phyloP scores from a whole-genome alignment of 2,329 filamentous ascomycete genomes.

The Diaporthe destruens region DNA sequence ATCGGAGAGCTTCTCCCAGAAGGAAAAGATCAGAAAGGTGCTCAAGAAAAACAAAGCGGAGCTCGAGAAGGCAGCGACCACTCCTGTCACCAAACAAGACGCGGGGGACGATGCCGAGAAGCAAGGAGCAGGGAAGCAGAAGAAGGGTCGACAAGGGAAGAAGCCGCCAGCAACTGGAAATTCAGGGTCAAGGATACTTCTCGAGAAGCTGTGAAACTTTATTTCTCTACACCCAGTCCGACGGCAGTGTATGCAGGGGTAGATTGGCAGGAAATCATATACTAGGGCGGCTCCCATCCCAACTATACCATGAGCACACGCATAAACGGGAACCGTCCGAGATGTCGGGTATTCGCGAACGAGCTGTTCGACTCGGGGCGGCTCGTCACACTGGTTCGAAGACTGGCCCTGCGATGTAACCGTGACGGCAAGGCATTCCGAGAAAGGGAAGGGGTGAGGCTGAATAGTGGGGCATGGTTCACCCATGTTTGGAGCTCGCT shows the following conservation, averaged over 20 bases:
- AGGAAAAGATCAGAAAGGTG: conserved; percentile 74
- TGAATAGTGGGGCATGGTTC: conserved; percentile 16
- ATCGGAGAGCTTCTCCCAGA: conserved; percentile 76
- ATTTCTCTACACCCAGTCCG: background rate
- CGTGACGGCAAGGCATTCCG: conserved; percentile 26
- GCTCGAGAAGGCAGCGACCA: conserved; percentile 75
- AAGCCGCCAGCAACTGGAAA: conserved; percentile 65
- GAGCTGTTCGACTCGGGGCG: conserved; percentile 18
- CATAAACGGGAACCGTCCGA: conserved; percentile 14
- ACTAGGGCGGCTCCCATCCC: conserved; percentile 21
- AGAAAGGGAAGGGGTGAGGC: conserved; percentile 30
- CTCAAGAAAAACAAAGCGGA: conserved; percentile 80
- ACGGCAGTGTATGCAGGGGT: conserved; percentile 18
- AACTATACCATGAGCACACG: background rate
- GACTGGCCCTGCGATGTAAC: conserved; percentile 22
- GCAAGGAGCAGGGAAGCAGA: conserved; percentile 58
- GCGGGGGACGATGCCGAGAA: conserved; percentile 63
- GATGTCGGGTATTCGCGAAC: conserved; percentile 23
- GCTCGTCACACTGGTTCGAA: conserved; percentile 12
- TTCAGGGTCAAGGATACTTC: conserved; percentile 70
- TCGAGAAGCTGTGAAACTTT: conserved; percentile 65
- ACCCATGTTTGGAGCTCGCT: conserved; percentile 8
- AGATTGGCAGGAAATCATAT: conserved; percentile 30
- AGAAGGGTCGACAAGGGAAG: conserved; percentile 57
- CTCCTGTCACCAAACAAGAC: conserved; percentile 61